Conservation (phyloP, 2,329 filamentous ascomycete genomes). For the Cyphellophora europaea region DNA sequence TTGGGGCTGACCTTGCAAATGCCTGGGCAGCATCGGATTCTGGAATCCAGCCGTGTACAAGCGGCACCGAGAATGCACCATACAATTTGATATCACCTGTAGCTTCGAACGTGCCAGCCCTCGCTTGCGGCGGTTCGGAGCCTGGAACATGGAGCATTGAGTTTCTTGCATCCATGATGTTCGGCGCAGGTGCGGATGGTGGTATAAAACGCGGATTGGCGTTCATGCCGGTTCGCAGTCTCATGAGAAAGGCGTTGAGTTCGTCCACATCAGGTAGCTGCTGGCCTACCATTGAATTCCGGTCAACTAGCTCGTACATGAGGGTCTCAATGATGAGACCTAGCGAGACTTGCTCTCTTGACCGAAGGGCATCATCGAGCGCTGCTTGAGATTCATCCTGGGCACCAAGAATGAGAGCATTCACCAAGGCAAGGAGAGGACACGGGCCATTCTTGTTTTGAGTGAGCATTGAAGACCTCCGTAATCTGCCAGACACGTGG, state of each 20-base stretch:
- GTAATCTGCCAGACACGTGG: constrained; percentile 49
- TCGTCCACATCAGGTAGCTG: constrained; percentile 78
- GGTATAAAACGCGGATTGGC: constrained; percentile 85
- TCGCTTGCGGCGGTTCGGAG: constrained; percentile 12
- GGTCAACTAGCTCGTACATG: constrained; percentile 85
- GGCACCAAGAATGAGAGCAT: constrained; percentile 78
- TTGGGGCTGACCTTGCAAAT: constrained; percentile 64
- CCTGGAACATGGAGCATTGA: constrained; percentile 12
- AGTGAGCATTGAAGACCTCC: constrained; percentile 76
- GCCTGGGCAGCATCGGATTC: constrained; percentile 54
- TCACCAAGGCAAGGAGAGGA: constrained; percentile 84
- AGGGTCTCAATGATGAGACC: constrained; percentile 78
- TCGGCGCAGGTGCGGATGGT: constrained; percentile 37
- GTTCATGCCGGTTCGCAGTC: constrained; percentile 93
- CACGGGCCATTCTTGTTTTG: constrained; percentile 95
- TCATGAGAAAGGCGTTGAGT: constrained; percentile 77
- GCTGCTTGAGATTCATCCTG: constrained; percentile 57
- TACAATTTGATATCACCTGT: constrained; percentile 88
- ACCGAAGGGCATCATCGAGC: constrained; percentile 66
- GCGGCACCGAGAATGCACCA: constrained; percentile 73
- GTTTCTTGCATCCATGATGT: constrained; percentile 23
- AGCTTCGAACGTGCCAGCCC: constrained; percentile 71
- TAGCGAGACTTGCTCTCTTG: constrained; percentile 79
- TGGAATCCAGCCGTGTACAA: constrained; percentile 91
- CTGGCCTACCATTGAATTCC: constrained; percentile 49